Evolutionary conservation across 139 green algal genomes (phyloP), one percentile per base, ranked within the genome.

Genomic region (Ettlia oleoabundans): DNA sequence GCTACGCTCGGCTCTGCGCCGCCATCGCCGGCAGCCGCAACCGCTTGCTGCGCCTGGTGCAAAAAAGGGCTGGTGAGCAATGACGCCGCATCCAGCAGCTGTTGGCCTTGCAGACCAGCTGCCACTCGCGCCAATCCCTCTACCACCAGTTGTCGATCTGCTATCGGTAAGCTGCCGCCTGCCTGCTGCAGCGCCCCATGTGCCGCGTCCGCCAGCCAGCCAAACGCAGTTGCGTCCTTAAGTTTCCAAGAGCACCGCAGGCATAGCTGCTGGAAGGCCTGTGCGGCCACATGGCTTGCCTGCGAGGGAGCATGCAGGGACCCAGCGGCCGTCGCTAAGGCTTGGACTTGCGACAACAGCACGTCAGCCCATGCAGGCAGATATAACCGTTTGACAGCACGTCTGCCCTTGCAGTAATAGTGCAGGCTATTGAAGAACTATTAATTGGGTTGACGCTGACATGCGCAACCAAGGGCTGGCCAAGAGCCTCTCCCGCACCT

Each of bases 121-220:
- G 86, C 88, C 1, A 95, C 67, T 2, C 91, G 77, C 3, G 88
- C 90, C 21, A 95, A 66, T 1, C 89, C 92, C 76, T 95, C 91
- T 52, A 93, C 85, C 51, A 95, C 71, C 7, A 89, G 78, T 43
- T 61, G 43, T 6, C 86, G 69, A 53, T 93, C 82, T 8, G 86
- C 86, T 7, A 90, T 51, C 7, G 55, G 51, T 72, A 88, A 67
- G 3, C 35, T 52, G 40, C 33, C 30, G 35, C 80, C 33, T 64
- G 84, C 70, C 37, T 53, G 88, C 38, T 82, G 78, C 58, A 92
- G 74, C 3, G 66, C 85, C 10, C 33, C 33, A 35, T 75, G 78
- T 13, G 85, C 84, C 1, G 67, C 64, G 2, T 73, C 61, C 37
- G 76, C 63, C 0, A 91, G 86, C 51, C 65, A 58, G 53, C 26